Base-by-base conservation (phyloP, 352 stramenopile genomes). In the Globisporangium takayamanum region DNA sequence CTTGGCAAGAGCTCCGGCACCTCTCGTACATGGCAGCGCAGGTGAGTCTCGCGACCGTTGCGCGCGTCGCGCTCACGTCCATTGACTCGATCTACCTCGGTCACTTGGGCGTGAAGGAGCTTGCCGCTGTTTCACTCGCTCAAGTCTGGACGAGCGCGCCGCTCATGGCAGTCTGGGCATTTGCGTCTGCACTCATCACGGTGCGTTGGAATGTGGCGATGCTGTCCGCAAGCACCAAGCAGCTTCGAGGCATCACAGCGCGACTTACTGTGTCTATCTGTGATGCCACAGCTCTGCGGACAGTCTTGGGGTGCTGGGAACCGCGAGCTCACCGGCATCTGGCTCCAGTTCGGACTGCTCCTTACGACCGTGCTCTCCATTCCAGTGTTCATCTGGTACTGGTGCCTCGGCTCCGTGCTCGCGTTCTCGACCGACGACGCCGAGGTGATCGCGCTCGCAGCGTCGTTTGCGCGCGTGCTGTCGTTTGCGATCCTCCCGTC, bases 71-170 rank as follows among this genome's bases (percentile, higher is more conserved):
- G 26, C 73, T 90, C 49, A 76, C 74, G 6, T 76, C 84, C 18
- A 89, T 92, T 50, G 80, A 93, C 67, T 74, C 78, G 16, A 67
- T 87, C 16, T 93, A 92, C 59, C 63, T 94, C 10, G 86, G 86
- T 3, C 82, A 94, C 57, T 60, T 93, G n/a, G 86, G 86, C 14
- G 67, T 87, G 16, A 70, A 83, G 37, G 68, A 89, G 51, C 69
- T 94, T 12, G 84, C 84, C 18, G 84, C 70, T 1, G 78, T 76
- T 1, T 89, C 86, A 12, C 67, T 94, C n/a, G 71, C 77, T 5
- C 73, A 84, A 46, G 66, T 91, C 5, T 91, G 81, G 81, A 89
- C 77, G 12, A 84, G 72, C 42, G 74, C 74, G 42, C 73, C 71
- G 26, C 70, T 89, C n/a, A 87, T 87, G 60, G 67, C 66, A 5